Base-by-base conservation (phyloP, 495 filamentous ascomycete genomes). In the Terfezia claveryi region DNA sequence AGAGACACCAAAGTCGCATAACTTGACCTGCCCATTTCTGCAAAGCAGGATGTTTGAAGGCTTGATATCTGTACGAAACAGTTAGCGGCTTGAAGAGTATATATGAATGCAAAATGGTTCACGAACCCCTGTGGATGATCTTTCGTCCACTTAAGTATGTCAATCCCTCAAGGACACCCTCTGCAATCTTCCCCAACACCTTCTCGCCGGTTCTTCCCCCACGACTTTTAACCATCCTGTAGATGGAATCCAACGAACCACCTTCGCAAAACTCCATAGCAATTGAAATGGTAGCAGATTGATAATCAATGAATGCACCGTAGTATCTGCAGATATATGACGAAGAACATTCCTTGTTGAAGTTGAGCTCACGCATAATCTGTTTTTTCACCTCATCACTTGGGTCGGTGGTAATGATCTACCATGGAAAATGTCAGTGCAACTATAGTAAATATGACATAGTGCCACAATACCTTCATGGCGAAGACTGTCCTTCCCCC, bases 191-290 rank as follows among this genome's bases (percentile, higher is more conserved):
- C 51, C 92, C 91, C n/a, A 98, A 72, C 8, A 98, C 91, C 63
- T 95, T 96, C 70, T 98, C 91, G 56, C 91, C 91, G 0, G 89
- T 95, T 16, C 91, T 81, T 2, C 91, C 92, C 41, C 87, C 88
- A 7, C 94, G 78, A 61, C 85, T 83, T 71, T 93, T 94, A 53
- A 98, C 86, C 69, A 96, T 89, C 58, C 85, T 85, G 73, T 96
- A 98, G 61, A 98, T 87, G 63, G 82, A 86, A 68, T 98, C 85
- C 37, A 98, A 76, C 53, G 84, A 91, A 36, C 91, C 92, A 52
- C 91, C 91, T 67, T 96, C 91, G 66, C 91, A 98, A 64, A 94
- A 95, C 66, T 98, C 91, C 91, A 98, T 98, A 27, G 87, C 87
- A 66, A 98, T 98, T 49, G 83, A 89, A 56, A 98, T 96, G 16